Base-by-base conservation (phyloP, 805 yeast genomes). In the Phaffomyces thermotolerans region DNA sequence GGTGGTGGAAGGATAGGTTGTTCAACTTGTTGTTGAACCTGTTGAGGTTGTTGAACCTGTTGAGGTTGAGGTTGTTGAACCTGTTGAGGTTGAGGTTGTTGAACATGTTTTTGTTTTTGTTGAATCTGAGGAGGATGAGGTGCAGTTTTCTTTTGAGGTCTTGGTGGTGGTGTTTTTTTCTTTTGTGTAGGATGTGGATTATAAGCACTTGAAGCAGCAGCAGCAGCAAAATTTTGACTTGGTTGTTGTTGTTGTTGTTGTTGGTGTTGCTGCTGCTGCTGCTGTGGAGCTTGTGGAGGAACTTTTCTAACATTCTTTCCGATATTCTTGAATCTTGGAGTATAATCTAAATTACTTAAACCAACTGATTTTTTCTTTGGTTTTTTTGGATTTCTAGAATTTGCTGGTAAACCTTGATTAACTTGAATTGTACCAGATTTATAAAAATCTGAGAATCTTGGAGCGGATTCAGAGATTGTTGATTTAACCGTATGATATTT, bases 361-460 rank as follows among this genome's bases (percentile, higher is more conserved):
- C 48, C 52, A 22, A 48, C 49, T 9, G 53, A 37, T 14, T 52
- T 54, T 31, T 62, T 65, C 59, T 78, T 78, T 27, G 98, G 98
- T 52, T 83, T 78, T 54, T 80, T 78, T 30, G 79, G 81, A 18
- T 89, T 82, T n/a, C 59, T 67, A 12, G 93, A 75, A 46, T 69
- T 75, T 0, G 86, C 80, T 7, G 96, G 89, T 48, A 76, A 70
- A 14, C 99, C 99, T 37, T 75, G 75, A 38, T 79, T 77, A 15
- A 88, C 96, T 34, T 78, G 79, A 23, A 93, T 90, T 0, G 86
- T 78, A 49, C 95, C 85, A 4, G 96, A 87, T 67, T 93, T 93
- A 69, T 93, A 93, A 10, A 67, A 47, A 61, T 93, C 98, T 36
- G 84, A 72, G 50, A 75, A 60, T 10, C 54, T 56, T 10, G 95